Base-by-base conservation (phyloP, 2,329 filamentous ascomycete genomes). In the Aspergillus sp. region DNA sequence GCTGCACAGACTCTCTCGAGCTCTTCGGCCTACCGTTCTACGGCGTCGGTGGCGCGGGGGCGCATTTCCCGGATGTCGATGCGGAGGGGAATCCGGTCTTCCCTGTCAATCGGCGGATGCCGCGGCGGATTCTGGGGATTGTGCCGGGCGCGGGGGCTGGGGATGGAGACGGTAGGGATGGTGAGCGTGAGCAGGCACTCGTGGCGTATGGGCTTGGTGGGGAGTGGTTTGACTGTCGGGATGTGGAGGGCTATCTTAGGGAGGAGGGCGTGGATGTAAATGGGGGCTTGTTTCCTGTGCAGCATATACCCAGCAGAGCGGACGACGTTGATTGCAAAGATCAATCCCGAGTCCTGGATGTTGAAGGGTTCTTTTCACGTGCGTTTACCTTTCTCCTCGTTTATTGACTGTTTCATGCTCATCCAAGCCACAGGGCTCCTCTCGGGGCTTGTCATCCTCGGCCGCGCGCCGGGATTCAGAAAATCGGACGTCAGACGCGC, bases 31-130 rank as follows among this genome's bases (percentile, higher is more conserved):
- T 83, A 3, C 88, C 90, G 0, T 89, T 90, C 57, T 82, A 88
- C 41, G 82, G 88, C 64, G 79, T 92, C 25, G 90, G 90, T 2
- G 88, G 88, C 4, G 83, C 88, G 1, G 90, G 90, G 0, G 88
- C 86, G 1, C 89, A 89, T 69, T 91, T 87, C 66, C 77, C 79
- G 4, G 69, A 72, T 9, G 71, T 68, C 22, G 78, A 80, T 58
- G 63, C 68, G 22, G 53, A 72, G 2, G 80, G 78, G 0, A 76
- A 74, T 31, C 70, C 68, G 28, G 67, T 71, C 9, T 75, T 70
- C 45, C 71, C 71, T 11, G 61, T 61, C 2, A 72, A 70, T 47
- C 72, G 68, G 51, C 66, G 68, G 11, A 13, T 63, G 9, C 68
- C 68, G 11, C 56, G 59, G 7, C 53, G 65, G 23, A 52, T 69